phyloP scores from a whole-genome alignment of 2,329 filamentous ascomycete genomes.

The Pestalotiopsis sp. region DNA sequence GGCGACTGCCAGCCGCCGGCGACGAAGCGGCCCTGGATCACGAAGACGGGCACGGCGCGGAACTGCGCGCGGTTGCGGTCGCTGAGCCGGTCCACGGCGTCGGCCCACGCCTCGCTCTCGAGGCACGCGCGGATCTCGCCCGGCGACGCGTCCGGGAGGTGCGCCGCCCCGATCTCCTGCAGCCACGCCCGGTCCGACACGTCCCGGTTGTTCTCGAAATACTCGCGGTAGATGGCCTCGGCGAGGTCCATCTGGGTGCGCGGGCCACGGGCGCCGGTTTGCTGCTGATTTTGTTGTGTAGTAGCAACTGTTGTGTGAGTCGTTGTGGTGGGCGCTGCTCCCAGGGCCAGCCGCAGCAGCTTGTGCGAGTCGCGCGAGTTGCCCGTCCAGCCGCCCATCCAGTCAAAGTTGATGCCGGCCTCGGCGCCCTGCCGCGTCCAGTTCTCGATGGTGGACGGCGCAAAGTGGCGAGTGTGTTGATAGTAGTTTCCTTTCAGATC shows the following conservation, averaged over 20 bases:
- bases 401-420: slow-evolving; percentile 43
- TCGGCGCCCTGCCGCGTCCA: slow-evolving; percentile 31
- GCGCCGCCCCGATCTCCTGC: slow-evolving; percentile 27
- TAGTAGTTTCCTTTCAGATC: slow-evolving; percentile 42
- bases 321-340: slow-evolving; percentile 23
- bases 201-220: slow-evolving; percentile 45
- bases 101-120: slow-evolving; percentile 37
- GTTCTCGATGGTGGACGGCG: slow-evolving; percentile 23
- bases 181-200: slow-evolving; percentile 44
- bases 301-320: slow-evolving; percentile 26
- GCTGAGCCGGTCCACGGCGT: slow-evolving; percentile 26
- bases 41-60: slow-evolving; percentile 73
- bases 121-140: slow-evolving; percentile 32
- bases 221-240: slow-evolving; percentile 42
- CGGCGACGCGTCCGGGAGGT: slow-evolving; percentile 12
- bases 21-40: slow-evolving; percentile 68
- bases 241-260: slow-evolving; percentile 42
- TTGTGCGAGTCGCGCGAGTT: slow-evolving; percentile 49
- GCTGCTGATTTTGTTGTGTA: slow-evolving; percentile 4
- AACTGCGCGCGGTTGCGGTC: slow-evolving; percentile 39
- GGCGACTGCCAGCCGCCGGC: slow-evolving; percentile 73
- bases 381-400: slow-evolving; percentile 42
- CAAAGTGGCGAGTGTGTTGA: slow-evolving; percentile 28
- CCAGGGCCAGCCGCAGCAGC: slow-evolving; percentile 46
- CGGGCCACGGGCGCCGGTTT: slow-evolving; percentile 22